Conservation (phyloP, 2,329 filamentous ascomycete species). For the Ramichloridium luteum region DNA sequence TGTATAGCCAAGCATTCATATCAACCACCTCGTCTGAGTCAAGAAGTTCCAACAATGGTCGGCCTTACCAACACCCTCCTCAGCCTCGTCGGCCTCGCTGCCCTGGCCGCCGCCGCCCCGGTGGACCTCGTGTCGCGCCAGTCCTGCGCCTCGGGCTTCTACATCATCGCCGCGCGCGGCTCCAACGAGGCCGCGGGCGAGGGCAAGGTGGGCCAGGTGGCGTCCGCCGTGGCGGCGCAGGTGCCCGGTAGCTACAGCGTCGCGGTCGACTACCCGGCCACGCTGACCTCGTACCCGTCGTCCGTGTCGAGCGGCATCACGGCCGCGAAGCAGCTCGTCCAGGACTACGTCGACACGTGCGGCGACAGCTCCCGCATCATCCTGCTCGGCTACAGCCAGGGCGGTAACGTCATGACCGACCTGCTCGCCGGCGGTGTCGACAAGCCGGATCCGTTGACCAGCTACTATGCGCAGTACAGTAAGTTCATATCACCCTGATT, state of each 20-base stretch:
- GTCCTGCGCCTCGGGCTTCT: constrained; percentile 14
- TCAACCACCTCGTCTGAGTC: too few relatives aligned
- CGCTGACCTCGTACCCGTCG: constrained; percentile 10
- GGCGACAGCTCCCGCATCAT: constrained; percentile 23
- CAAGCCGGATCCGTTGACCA: constrained; percentile 17
- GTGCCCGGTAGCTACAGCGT: constrained; percentile 25
- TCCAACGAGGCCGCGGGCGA: constrained; percentile 20
- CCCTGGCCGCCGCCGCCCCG: neutral
- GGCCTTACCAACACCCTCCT: too few relatives aligned
- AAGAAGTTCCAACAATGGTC: too few relatives aligned
- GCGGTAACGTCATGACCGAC: constrained; percentile 14
- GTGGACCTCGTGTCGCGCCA: constrained; percentile 12
- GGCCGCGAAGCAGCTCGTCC: constrained; percentile 21
- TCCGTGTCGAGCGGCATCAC: constrained; percentile 23
- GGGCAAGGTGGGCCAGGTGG: constrained; percentile 24
- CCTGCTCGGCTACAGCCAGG: constrained; percentile 27
- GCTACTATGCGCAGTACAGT: constrained; percentile 20
- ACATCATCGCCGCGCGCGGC: constrained; percentile 29
- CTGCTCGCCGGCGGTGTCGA: constrained; percentile 9
- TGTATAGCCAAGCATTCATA: too few relatives aligned
- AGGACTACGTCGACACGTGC: constrained; percentile 20
- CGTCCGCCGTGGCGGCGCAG: constrained; percentile 19
- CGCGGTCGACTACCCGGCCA: constrained; percentile 20
- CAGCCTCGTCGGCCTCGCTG: neutral
- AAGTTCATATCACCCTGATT: too few relatives aligned